Evolutionary conservation across 192 early-diverging fungal species (phyloP).

Genomic region (Backusella macrospora): DNA sequence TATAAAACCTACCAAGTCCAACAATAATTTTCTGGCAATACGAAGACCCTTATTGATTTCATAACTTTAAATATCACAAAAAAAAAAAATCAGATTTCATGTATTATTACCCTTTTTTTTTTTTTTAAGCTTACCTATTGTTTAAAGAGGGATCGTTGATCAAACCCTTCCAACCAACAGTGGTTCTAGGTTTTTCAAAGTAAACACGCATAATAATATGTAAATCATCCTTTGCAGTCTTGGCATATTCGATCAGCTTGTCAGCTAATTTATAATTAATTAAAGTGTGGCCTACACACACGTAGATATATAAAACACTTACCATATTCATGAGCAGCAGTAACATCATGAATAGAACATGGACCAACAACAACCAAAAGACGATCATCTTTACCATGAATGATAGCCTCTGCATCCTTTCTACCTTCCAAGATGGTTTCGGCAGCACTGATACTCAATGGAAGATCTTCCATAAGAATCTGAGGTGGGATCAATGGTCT

Average conservation of each 20-base stretch:
- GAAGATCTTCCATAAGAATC: conserved; percentile 90
- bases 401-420: conserved; percentile 61
- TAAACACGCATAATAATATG: conserved; percentile 84
- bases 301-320: conserved; percentile 7
- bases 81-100: not conserved
- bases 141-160: conserved; percentile 82
- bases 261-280: not conserved
- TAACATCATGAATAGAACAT: conserved; percentile 83
- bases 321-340: conserved; percentile 79
- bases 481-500: conserved; percentile 87
- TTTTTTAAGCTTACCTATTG: conserved; percentile 46
- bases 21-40: conserved; percentile 67
- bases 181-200: conserved; percentile 87
- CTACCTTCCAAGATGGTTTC: conserved; percentile 74
- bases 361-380: conserved; percentile 85
- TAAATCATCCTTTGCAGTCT: conserved; percentile 61
- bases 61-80: conserved; percentile 43
- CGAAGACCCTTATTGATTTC: conserved; percentile 84
- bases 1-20: conserved; percentile 60
- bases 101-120: not conserved
- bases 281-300: not conserved
- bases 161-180: conserved; percentile 93
- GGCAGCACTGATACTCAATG: conserved; percentile 75
- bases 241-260: conserved; percentile 25
- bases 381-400: conserved; percentile 74